These are phyloP conservation scores for Mycogone perniciosa DNA, from an alignment of 2,329 filamentous ascomycete genomes.

Conservation along the genomic window DNA sequence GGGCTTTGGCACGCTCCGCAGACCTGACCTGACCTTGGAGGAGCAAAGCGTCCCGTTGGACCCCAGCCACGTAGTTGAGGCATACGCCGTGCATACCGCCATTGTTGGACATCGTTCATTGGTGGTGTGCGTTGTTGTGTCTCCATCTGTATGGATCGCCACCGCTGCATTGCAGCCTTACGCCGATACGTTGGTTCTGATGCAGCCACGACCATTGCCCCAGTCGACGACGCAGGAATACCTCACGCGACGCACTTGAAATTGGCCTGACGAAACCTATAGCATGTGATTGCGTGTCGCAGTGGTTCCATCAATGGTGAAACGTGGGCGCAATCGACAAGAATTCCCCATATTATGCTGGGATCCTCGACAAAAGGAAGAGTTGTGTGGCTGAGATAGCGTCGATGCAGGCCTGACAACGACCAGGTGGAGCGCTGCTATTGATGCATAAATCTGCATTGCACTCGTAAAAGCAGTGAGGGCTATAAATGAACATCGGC, in stretches of 20 bases:
- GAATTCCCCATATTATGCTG: not conserved
- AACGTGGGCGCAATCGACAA: constrained; percentile 10
- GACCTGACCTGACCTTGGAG: not conserved
- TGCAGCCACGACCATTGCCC: constrained; percentile 9
- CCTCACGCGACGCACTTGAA: constrained; percentile 1
- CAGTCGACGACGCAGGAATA: not conserved
- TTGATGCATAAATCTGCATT: no score
- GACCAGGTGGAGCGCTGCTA: no score
- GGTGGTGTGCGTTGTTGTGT: not conserved
- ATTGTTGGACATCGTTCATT: constrained; percentile 8
- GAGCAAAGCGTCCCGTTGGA: not conserved
- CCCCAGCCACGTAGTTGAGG: constrained; percentile 12
- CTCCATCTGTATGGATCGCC: constrained; percentile 6
- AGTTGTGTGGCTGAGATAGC: not conserved
- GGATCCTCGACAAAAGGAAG: not conserved
- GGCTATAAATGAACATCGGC: no score
- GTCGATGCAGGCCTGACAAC: no score
- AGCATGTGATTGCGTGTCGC: constrained; percentile 6
- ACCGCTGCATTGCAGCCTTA: constrained; percentile 14
- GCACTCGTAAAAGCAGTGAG: no score
- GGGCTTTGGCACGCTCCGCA: not conserved
- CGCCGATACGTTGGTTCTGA: constrained; percentile 6
- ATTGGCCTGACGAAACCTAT: not conserved
- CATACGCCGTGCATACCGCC: constrained; percentile 7
- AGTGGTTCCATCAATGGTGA: constrained; percentile 1